Base-by-base conservation (phyloP, 1,284 basidiomycete species). In the Ustilago sp. region DNA sequence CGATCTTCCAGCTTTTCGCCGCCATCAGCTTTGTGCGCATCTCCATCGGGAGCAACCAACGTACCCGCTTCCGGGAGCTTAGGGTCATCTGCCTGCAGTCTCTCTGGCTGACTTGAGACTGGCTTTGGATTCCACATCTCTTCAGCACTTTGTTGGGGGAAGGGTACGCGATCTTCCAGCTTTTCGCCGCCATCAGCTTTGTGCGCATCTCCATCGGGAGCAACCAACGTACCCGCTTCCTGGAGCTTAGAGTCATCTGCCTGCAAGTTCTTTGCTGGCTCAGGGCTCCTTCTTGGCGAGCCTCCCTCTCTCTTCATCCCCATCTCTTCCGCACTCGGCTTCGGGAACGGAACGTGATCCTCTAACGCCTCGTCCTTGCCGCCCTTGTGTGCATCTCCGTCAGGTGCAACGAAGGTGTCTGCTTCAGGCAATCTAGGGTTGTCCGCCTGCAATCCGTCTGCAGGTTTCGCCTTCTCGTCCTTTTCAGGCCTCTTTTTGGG, bases 381-480 rank as follows among this genome's bases (percentile, higher is more conserved):
- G 9, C 8, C 12, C 38, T 38, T 54, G 9, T 54, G 52, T 11
- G 15, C 23, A 35, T 54, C 52, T 9, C 52, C 52, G 19, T 54
- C 52, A 4, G 15, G 32, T 6, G 52, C 52, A 15, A 34, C 59
- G 34, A 47, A 52, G 23, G 43, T 36, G 55, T 34, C 47, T 38
- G 52, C 52, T 28, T 59, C 43, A 13, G 55, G 56, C n/a, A 39
- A n/a, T 15, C 8, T 23, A 4, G 63, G 50, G n/a, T 39, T 19
- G 34, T 54, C 47, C 9, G 57, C 52, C 23, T 28, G 23, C 23
- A 28, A 28, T 28, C 23, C 3, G 23, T 28, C 39, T 17, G 39
- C 39, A 15, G 17, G 39, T 12, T 17, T 41, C 12, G 39, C 7
- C 39, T 41, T 41, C 12, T 15, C 17, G 39, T 41, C 4, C 15